Percentiles rank a stretch among this genome's conserved stretches.
Evolutionary conservation across 2,329 filamentous ascomycete genomes (phyloP).

Genomic region (Diaporthe citri): DNA sequence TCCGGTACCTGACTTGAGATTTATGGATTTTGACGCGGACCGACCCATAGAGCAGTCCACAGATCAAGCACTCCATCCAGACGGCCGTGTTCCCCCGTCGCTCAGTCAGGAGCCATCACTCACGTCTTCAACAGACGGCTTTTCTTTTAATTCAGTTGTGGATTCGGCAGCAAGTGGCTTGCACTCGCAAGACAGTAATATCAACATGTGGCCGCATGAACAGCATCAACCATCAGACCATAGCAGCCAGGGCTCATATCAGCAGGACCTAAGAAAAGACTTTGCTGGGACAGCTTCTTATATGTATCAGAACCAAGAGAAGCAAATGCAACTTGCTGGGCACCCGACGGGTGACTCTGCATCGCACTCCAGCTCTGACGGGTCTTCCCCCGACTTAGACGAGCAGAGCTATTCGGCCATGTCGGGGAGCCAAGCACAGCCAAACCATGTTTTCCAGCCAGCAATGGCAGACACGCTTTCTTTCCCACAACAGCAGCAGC

Average conservation of each 20-base stretch:
- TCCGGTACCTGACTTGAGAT: slow-evolving; percentile 3
- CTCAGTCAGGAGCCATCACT: slow-evolving; percentile 30
- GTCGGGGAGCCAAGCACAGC: neutral
- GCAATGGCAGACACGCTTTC: neutral
- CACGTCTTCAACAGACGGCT: slow-evolving; percentile 19
- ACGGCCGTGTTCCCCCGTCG: slow-evolving; percentile 15
- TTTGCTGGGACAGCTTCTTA: neutral
- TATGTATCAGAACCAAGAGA: neutral
- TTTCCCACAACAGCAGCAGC: slow-evolving; percentile 16
- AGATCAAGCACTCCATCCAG: slow-evolving; percentile 27
- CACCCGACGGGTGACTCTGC: neutral
- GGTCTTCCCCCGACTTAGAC: slow-evolving; percentile 19
- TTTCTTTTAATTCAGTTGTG: slow-evolving; percentile 32
- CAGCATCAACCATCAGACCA: slow-evolving; percentile 13
- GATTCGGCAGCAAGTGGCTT: slow-evolving; percentile 27
- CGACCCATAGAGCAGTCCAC: slow-evolving; percentile 3
- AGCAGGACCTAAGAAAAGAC: neutral
- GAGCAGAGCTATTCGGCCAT: neutral
- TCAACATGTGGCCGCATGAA: slow-evolving; percentile 28
- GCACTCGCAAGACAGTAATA: slow-evolving; percentile 24
- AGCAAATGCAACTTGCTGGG: neutral
- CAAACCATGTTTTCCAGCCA: neutral
- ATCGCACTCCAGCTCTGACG: slow-evolving; percentile 19
- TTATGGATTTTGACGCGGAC: slow-evolving; percentile 25
- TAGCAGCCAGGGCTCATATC: neutral